Evolutionary conservation across 805 yeast genomes (phyloP).

Genomic region (Blastobotrys robertii): DNA sequence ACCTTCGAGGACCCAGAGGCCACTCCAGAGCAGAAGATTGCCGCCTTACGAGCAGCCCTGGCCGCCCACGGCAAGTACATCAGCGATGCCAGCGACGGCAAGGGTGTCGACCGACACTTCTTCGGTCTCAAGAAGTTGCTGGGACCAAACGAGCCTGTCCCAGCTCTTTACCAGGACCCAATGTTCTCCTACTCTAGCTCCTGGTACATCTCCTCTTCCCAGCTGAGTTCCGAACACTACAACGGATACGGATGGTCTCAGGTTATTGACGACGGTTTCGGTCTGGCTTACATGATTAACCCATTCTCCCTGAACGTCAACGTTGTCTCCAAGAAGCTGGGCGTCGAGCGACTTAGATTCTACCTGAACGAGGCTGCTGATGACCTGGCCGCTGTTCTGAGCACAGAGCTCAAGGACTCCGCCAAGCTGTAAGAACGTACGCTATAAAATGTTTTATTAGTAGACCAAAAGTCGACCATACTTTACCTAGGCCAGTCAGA

Average conservation of each 20-base stretch:
- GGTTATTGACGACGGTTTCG: slow-evolving; percentile 88
- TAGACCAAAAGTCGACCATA: neutral
- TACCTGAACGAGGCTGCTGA: slow-evolving; percentile 71
- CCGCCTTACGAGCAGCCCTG: slow-evolving; percentile 62
- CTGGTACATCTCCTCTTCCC: slow-evolving; percentile 87
- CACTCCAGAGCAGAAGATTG: slow-evolving; percentile 46
- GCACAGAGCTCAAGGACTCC: slow-evolving; percentile 24
- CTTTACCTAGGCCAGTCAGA: no score
- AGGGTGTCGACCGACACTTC: slow-evolving; percentile 89
- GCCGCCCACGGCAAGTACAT: slow-evolving; percentile 67
- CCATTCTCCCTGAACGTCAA: slow-evolving; percentile 78
- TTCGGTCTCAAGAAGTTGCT: slow-evolving; percentile 76
- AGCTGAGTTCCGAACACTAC: slow-evolving; percentile 72
- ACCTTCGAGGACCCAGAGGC: slow-evolving; percentile 56
- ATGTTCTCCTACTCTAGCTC: slow-evolving; percentile 63
- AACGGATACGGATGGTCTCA: slow-evolving; percentile 96
- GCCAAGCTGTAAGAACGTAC: slow-evolving; percentile 27
- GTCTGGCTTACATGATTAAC: slow-evolving; percentile 88
- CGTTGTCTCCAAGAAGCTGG: slow-evolving; percentile 61
- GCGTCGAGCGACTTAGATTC: slow-evolving; percentile 40
- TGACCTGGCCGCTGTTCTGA: slow-evolving; percentile 62
- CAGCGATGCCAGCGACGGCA: slow-evolving; percentile 69
- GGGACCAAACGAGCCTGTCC: slow-evolving; percentile 44
- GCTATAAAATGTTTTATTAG: neutral
- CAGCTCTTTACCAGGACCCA: slow-evolving; percentile 67